Base-by-base conservation (phyloP, 2,329 filamentous ascomycete genomes). In the Neofusicoccum ribis region DNA sequence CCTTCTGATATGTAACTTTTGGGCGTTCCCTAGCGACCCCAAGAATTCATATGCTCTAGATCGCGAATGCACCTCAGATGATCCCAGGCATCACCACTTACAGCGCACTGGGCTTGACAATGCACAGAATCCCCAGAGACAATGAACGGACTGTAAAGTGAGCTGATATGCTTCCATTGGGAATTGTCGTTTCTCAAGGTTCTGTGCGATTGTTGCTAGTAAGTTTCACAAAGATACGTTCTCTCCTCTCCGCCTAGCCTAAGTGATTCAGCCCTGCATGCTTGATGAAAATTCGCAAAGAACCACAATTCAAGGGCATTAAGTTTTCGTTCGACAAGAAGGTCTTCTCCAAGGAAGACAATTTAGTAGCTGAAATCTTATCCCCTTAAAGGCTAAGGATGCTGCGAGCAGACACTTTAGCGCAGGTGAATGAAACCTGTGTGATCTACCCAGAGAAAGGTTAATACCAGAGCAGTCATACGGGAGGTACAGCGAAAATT, bases 241-340 rank as follows among this genome's bases (percentile, higher is more conserved):
- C 17, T 7, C 9, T 20, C 17, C 44, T 27, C 17, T 17, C 44
- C 11, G 44, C 9, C 23, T 47, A 9, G 6, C 17, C 3, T 2
- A 12, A 9, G 1, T 3, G 9, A 8, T 47, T n/a, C 44, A 47
- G n/a, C 5, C 44, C 44, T 17, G 1, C 44, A 3, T 23, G n/a
- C 9, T 20, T 90, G 66, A 79, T 75, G 78, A 65, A 71, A 67
- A 34, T 64, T 72, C 7, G 72, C 72, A 68, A 15, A 67, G 71
- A 1, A 66, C 68, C 31, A 73, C 74, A 3, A 47, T 14, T 4
- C 23, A 27, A 17, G 17, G 17, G 17, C 17, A 17, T 17, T 1
- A 17, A 17, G 17, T 17, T 17, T 17, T 17, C 17, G 17, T 17
- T 17, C 17, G 17, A 17, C 17, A 17, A 17, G 17, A 17, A 17